A percentile compares a stretch with the other conserved stretches of the same genome.
Conservation (phyloP, 2,329 filamentous ascomycete species). For the Pseudogymnoascus sp. region DNA sequence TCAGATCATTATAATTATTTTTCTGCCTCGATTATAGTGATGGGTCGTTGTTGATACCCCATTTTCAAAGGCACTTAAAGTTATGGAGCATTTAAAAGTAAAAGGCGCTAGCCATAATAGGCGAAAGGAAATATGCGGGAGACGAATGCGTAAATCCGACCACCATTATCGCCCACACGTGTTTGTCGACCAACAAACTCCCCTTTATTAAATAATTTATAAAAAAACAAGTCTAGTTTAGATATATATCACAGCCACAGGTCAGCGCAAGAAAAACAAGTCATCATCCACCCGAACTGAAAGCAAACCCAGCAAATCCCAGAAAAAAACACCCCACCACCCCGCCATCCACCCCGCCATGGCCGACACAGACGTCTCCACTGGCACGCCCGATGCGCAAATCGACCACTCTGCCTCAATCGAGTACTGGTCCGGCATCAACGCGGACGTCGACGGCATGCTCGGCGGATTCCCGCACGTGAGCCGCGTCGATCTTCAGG, state of each 20-base stretch:
- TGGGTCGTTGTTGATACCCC: too few relatives aligned
- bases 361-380: not conserved
- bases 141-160: not conserved
- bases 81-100: too few relatives aligned
- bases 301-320: not conserved
- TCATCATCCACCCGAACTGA: not conserved
- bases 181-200: not conserved
- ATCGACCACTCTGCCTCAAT: constrained; percentile 29
- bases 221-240: not conserved
- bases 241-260: not conserved
- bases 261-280: not conserved
- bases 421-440: constrained; percentile 46
- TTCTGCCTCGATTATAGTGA: too few relatives aligned
- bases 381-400: constrained; percentile 25
- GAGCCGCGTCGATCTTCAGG: constrained; percentile 64
- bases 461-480: constrained; percentile 68
- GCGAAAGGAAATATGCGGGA: not conserved
- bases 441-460: constrained; percentile 63
- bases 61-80: not conserved
- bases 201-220: not conserved
- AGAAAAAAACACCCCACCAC: not conserved
- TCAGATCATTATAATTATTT: too few relatives aligned
- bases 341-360: not conserved
- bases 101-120: not conserved
- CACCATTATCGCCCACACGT: not conserved